Conservation (phyloP, 139 green algal species). For the Chlorella ohadii region DNA sequence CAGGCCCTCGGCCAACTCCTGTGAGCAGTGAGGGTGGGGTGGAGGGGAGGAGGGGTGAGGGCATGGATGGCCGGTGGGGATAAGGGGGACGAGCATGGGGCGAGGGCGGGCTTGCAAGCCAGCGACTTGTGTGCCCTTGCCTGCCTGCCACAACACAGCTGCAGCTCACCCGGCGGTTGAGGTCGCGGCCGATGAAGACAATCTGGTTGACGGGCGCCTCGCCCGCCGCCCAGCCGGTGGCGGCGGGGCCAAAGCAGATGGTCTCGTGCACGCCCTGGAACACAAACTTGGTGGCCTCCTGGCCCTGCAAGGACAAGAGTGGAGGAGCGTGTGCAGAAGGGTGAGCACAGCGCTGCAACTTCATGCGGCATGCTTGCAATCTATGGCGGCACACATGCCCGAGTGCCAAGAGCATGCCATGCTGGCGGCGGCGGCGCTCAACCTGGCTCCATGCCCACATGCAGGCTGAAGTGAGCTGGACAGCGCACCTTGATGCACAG, state of each 20-base stretch:
- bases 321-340: too few species aligned
- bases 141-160: too few species aligned
- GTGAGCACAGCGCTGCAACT: too few species aligned
- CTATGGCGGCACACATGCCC: too few species aligned
- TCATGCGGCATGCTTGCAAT: too few species aligned
- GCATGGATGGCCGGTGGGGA: too few species aligned
- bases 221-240: conserved; percentile 64
- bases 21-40: background rate
- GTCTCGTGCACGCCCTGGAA: conserved; percentile 92
- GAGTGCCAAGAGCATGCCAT: too few species aligned
- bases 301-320: conserved; percentile 35
- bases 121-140: too few species aligned
- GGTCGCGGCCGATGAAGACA: conserved; percentile 84
- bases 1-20: conserved; percentile 70
- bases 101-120: too few species aligned
- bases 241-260: conserved; percentile 77
- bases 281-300: conserved; percentile 80
- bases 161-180: conserved; percentile 53
- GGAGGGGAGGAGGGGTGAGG: background rate
- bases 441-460: too few species aligned
- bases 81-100: too few species aligned
- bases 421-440: too few species aligned
- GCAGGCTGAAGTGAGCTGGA: background rate
- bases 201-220: conserved; percentile 80
- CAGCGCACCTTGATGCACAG: conserved; percentile 75